Evolutionary conservation across 1,139 yeast genomes (phyloP).

Genomic region (Scheffersomyces lignicola): DNA sequence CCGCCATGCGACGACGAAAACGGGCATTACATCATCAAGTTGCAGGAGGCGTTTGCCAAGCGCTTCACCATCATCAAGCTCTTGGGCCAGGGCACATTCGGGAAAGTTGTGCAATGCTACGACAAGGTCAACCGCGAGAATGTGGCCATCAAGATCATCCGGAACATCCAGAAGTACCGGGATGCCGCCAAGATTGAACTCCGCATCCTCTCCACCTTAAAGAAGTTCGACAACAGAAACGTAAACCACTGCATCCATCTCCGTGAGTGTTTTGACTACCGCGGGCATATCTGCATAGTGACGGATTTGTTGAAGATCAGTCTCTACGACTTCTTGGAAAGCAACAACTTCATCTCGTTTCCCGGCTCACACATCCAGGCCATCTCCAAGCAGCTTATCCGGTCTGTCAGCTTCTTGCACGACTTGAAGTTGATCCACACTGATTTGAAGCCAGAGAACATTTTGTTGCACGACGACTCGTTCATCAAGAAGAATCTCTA

Average conservation of each 20-base stretch:
- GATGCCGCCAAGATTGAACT: conserved; percentile 88
- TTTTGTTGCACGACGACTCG: conserved; percentile 66
- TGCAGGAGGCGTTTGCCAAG: conserved; percentile 63
- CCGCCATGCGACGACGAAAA: conserved; percentile 71
- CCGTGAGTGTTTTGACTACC: conserved; percentile 86
- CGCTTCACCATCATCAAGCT: conserved; percentile 65
- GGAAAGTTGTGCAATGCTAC: conserved; percentile 81
- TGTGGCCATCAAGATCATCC: conserved; percentile 89
- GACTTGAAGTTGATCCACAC: conserved; percentile 90
- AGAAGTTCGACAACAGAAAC: conserved; percentile 73
- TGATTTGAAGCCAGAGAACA: conserved; percentile 93
- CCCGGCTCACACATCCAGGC: conserved; percentile 88
- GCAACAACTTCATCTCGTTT: conserved; percentile 70
- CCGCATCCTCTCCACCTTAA: conserved; percentile 73
- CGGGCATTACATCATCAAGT: conserved; percentile 75
- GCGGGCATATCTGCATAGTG: conserved; percentile 92
- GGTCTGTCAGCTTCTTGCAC: conserved; percentile 87
- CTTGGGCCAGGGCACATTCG: conserved; percentile 97
- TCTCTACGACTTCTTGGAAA: conserved; percentile 83
- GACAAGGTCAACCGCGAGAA: conserved; percentile 58
- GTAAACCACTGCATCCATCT: conserved; percentile 72
- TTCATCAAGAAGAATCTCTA: conserved; percentile 34
- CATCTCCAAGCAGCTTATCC: conserved; percentile 78
- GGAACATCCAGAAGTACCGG: conserved; percentile 74
- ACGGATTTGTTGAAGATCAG: conserved; percentile 86